Base-by-base conservation (phyloP, 2,329 filamentous ascomycete genomes). In the Nothophaeocryptopus gaeumannii region DNA sequence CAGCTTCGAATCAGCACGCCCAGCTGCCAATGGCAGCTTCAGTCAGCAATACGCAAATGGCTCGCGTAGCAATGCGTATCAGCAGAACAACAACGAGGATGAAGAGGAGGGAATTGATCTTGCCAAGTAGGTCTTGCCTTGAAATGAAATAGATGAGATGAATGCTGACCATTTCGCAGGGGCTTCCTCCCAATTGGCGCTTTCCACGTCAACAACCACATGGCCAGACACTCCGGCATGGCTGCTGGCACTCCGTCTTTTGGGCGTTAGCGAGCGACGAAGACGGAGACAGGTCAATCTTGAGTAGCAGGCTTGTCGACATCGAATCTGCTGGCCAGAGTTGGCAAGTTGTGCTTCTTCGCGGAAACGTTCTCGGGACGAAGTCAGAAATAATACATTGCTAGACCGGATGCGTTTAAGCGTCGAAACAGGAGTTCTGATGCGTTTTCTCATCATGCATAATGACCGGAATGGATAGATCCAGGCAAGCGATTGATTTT, bases 101-200 rank as follows among this genome's bases (percentile, higher is more conserved):
- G 70, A 71, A 40, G 72, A 75, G 37, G 73, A 73, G 45, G 70
- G 72, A 12, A 76, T 75, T 50, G 74, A 77, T 65, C 64, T 77
- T 39, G 72, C 70, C 39, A 77, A 75, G 74, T 76, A 65, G 67
- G 72, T 67, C 35, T 30, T 14, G 14, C 26, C 14, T 35, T 5
- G 33, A 38, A 11, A 32, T 14, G 15, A 15, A n/a, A 30, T 11
- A 5, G 8, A 15, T 15, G 35, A 31, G n/a, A 35, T n/a, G 36
- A 43, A 53, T 54, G 41, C 54, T 59, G 39, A 58, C 45, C 34
- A 26, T 35, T 31, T 37, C 11, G 16, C 52, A 76, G 74, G 65
- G 74, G 74, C 16, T 77, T 77, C 62, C 72, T 76, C 54, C 73
- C 73, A 31, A 77, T 77, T 42, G 74, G 74, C 26, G 68, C 70